Evolutionary conservation across 352 stramenopile genomes (phyloP), one percentile per base, ranked within the genome.

Genomic region (Phytophthora fragariae): DNA sequence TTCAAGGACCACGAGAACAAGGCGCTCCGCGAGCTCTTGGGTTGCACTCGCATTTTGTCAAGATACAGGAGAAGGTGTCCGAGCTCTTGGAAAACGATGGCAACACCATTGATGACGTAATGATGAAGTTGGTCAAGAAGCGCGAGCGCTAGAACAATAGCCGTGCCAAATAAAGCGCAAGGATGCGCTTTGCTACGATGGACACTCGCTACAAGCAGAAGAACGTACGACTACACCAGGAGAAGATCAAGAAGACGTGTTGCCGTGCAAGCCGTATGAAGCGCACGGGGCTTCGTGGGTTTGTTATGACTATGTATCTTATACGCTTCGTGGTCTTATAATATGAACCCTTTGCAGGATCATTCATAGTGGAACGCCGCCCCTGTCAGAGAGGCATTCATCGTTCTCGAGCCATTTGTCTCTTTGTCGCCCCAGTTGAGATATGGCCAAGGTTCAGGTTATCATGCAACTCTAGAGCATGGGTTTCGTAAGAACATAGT

Each of bases 61-160:
- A 96, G 82, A 92, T 96, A 59, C 84, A 93, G 62, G 86, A 94
- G 64, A 92, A 91, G 72, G 90, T 95, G 65, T 86, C 90, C 5
- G 62, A 71, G 27, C 79, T 94, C 52, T 75, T 96, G 2, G 90
- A 96, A 63, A 85, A 91, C 49, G 90, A 96, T 83, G 90, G 90
- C 11, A 91, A 92, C 63, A 76, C 82, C 8, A 83, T 96, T 15
- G 88, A 96, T 52, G 90, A 94, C 33, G 90, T 95, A 71, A 95
- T 88, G 90, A 96, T 92, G 83, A 94, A 96, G 79, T 71, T 96
- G 19, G 87, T 85, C 19, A 96, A 96, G 82, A 88, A 96, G 67
- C 90, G 90, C 46, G 90, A 96, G 78, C 89, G 95, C 83, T 96
- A 88, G 90, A 93, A 88, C 4, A 92, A 85, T 56, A 91, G 90